A percentile compares a stretch with the other conserved stretches of the same genome.
Conservation (phyloP, 2,329 filamentous ascomycete genomes). For the Alternaria gaisen region DNA sequence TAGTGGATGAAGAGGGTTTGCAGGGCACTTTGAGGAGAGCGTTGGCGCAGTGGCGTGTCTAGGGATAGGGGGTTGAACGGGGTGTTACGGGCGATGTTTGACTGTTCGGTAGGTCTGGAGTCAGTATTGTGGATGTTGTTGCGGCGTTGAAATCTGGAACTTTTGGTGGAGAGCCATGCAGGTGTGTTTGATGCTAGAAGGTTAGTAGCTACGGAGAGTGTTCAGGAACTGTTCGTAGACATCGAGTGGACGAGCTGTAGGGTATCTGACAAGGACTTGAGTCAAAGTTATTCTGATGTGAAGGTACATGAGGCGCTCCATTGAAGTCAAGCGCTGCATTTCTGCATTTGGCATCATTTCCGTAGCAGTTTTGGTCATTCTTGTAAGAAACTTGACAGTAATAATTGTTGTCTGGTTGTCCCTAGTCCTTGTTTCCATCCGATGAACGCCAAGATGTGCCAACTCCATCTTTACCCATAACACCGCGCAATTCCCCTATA, state of each 20-base stretch:
- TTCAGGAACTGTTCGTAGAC: not conserved
- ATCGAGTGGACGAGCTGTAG: not conserved
- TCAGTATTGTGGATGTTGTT: not conserved
- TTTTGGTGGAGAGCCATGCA: not conserved
- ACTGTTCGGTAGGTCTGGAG: not conserved
- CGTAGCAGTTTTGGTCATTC: not conserved
- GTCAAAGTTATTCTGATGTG: not conserved
- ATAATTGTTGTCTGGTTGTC: not conserved
- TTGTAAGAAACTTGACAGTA: not conserved
- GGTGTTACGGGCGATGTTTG: not conserved
- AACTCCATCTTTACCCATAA: not conserved
- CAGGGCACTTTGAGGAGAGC: not conserved
- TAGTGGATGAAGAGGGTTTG: not conserved
- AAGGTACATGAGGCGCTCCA: not conserved
- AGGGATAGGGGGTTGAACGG: not conserved
- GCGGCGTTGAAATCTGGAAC: not conserved
- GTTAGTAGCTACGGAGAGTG: not conserved
- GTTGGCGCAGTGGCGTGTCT: not conserved
- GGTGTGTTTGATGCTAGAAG: not conserved
- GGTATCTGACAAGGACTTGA: not conserved
- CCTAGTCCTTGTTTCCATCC: not conserved
- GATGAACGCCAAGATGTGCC: not conserved
- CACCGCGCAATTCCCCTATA: slow-evolving; percentile 2
- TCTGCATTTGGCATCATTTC: not conserved
- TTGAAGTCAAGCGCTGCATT: not conserved